These are phyloP conservation scores for Baorangia bicolor DNA, from an alignment of 768 basidiomycete species.

Conservation along the genomic window DNA sequence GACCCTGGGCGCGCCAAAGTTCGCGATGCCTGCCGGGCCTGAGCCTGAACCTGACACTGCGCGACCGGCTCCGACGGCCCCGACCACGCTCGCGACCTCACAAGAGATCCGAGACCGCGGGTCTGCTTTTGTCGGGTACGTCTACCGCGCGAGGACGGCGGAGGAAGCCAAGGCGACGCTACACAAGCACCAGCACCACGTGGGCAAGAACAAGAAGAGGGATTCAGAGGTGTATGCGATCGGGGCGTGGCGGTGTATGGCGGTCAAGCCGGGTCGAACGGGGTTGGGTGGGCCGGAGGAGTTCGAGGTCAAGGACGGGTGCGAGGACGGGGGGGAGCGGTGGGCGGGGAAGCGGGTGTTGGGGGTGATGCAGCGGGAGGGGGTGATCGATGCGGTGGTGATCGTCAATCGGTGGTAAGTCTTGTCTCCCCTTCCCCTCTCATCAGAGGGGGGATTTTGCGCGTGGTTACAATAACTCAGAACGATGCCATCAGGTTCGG, in stretches of 20 bases:
- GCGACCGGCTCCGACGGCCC: background rate
- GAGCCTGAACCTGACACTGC: background rate
- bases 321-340: conserved; percentile 76
- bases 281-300: conserved; percentile 75
- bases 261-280: conserved; percentile 57
- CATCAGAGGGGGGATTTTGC: no score
- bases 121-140: conserved; percentile 66
- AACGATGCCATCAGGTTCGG: no score
- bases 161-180: background rate
- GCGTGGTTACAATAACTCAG: no score
- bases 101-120: conserved; percentile 75
- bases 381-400: conserved; percentile 74
- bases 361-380: conserved; percentile 66
- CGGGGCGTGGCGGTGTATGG: conserved; percentile 78
- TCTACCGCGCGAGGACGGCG: conserved; percentile 55
- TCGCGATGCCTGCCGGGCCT: background rate
- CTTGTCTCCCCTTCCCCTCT: background rate
- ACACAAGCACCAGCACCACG: background rate
- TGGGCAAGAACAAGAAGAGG: background rate
- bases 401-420: conserved; percentile 74
- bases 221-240: conserved; percentile 60
- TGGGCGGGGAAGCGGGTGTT: conserved; percentile 65
- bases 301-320: conserved; percentile 62
- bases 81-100: conserved; percentile 42
- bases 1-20: background rate